Conservation (phyloP, 2,329 filamentous ascomycete genomes). For the Elsinoe australis region DNA sequence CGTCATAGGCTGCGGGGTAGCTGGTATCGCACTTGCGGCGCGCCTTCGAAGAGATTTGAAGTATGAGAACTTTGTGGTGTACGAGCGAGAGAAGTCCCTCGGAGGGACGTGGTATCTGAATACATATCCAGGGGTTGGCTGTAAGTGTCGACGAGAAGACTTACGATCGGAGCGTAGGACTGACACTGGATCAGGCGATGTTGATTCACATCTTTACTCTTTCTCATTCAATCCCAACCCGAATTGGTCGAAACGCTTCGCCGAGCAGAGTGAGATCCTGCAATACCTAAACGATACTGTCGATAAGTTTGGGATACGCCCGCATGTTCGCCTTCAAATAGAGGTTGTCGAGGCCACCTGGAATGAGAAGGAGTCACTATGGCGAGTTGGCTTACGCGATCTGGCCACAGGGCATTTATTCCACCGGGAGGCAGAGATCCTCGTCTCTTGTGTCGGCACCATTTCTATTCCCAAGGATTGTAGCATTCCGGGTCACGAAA, state of each 20-base stretch:
- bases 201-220: slow-evolving; percentile 28
- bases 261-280: slow-evolving; percentile 18
- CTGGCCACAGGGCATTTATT: not conserved
- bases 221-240: slow-evolving; percentile 30
- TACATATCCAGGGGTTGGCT: slow-evolving; percentile 14
- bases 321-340: not conserved
- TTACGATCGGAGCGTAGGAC: too few relatives aligned
- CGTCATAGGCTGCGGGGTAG: slow-evolving; percentile 15
- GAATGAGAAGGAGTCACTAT: not conserved
- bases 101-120: slow-evolving; percentile 18
- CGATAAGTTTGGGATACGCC: slow-evolving; percentile 16
- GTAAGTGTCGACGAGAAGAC: too few relatives aligned
- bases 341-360: slow-evolving; percentile 12
- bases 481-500: slow-evolving; percentile 8
- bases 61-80: slow-evolving; percentile 13
- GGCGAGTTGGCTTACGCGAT: slow-evolving; percentile 7
- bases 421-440: slow-evolving; percentile 4
- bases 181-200: not conserved
- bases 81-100: slow-evolving; percentile 6
- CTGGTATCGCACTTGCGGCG: slow-evolving; percentile 15
- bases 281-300: slow-evolving; percentile 17
- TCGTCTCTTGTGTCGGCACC: slow-evolving; percentile 16
- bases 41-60: not conserved
- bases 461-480: slow-evolving; percentile 16
- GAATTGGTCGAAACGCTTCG: slow-evolving; percentile 25